Evolutionary conservation across 164 flowering plant genomes (phyloP).

Genomic region (Vitis riparia): DNA sequence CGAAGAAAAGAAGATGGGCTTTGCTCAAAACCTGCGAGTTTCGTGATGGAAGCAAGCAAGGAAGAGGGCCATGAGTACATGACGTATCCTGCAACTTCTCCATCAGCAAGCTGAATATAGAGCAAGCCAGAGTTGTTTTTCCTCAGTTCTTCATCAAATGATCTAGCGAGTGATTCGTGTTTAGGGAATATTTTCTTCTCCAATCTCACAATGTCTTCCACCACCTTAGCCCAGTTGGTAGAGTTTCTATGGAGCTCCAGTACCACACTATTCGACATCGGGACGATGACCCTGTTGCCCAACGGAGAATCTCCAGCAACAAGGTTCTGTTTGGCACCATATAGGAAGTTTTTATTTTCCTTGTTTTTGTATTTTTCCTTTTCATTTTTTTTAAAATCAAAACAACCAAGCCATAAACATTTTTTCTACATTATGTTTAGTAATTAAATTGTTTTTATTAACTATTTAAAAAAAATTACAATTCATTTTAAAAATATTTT

Average conservation of each 20-base stretch:
- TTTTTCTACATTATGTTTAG: no score
- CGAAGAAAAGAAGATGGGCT: neutral
- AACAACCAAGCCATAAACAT: no score
- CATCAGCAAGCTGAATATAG: slow-evolving; percentile 37
- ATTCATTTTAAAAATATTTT: no score
- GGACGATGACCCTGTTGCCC: neutral
- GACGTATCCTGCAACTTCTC: slow-evolving; percentile 72
- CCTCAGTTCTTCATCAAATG: slow-evolving; percentile 67
- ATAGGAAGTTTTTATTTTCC: neutral
- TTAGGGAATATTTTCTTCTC: slow-evolving; percentile 87
- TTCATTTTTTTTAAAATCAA: no score
- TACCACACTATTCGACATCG: slow-evolving; percentile 28
- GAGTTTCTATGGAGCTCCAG: slow-evolving; percentile 46
- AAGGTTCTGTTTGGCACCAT: neutral
- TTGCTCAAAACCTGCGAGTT: slow-evolving; percentile 67
- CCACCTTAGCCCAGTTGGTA: slow-evolving; percentile 25
- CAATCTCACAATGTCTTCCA: slow-evolving; percentile 64
- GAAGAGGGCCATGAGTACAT: slow-evolving; percentile 88
- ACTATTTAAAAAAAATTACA: no score
- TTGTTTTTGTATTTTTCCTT: no score
- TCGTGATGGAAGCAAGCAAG: slow-evolving; percentile 66
- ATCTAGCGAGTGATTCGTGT: slow-evolving; percentile 80
- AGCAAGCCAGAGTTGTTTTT: slow-evolving; percentile 75
- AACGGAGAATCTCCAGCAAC: neutral
- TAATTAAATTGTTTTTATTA: no score